A percentile compares a stretch with the other conserved stretches of the same genome.
Evolutionary conservation across 2,329 filamentous ascomycete species (phyloP).

Genomic region (Coleophoma eucalyptorum): DNA sequence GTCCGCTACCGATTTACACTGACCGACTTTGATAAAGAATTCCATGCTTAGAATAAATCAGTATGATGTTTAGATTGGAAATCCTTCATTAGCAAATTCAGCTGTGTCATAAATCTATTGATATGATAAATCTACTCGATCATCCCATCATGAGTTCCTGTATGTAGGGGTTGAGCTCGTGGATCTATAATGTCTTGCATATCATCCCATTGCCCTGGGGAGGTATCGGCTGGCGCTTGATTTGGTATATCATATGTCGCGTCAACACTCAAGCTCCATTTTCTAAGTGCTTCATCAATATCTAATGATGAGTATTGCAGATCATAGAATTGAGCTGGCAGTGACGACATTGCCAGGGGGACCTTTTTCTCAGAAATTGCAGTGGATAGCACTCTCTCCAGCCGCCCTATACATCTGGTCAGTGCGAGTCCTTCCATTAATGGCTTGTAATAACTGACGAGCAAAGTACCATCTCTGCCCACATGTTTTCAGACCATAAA

Average conservation of each 20-base stretch:
- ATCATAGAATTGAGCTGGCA: slow-evolving; percentile 12
- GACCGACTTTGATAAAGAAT: not conserved
- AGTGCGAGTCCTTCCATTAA: too few species aligned
- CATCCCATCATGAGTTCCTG: not conserved
- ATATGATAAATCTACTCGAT: not conserved
- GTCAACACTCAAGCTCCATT: not conserved
- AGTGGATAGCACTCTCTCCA: slow-evolving; percentile 8
- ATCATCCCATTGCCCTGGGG: not conserved
- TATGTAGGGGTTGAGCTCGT: too few species aligned
- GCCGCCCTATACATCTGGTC: not conserved
- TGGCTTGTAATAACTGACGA: not conserved
- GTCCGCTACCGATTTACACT: not conserved
- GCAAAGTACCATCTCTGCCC: slow-evolving; percentile 15
- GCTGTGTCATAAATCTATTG: not conserved
- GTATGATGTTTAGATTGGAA: not conserved
- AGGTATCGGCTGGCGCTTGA: not conserved
- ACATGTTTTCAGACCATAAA: slow-evolving; percentile 13
- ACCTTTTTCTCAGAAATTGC: slow-evolving; percentile 11
- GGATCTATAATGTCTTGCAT: not conserved
- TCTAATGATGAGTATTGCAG: slow-evolving; percentile 11
- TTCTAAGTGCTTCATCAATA: slow-evolving; percentile 10
- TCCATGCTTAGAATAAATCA: not conserved
- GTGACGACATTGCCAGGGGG: slow-evolving; percentile 2
- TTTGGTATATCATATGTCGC: not conserved
- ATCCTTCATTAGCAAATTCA: not conserved